phyloP scores from a whole-genome alignment of 345 rosid genomes.

The Gossypium anomalum region DNA sequence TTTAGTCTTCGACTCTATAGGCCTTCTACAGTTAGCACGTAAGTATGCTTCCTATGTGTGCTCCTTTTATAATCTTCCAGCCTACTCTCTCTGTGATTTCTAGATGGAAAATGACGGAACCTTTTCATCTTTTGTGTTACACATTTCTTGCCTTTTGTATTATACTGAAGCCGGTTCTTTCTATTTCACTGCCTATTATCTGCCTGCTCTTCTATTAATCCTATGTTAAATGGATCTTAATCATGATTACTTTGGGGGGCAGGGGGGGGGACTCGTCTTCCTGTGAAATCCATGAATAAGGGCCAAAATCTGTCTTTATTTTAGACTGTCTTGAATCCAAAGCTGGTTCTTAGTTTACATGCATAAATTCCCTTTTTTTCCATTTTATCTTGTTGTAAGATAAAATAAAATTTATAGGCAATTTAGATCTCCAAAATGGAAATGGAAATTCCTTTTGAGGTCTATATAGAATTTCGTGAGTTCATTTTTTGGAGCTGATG shows the following conservation, averaged over 20 bases:
- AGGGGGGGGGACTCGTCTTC: neutral
- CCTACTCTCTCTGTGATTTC: neutral
- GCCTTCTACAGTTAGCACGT: slow-evolving; percentile 96
- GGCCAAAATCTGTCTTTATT: neutral
- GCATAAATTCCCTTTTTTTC: neutral
- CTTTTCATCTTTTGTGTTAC: neutral
- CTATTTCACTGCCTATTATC: neutral
- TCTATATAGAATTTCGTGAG: neutral
- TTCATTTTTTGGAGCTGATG: neutral
- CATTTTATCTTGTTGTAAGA: neutral
- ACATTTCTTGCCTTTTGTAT: neutral
- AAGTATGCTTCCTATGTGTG: slow-evolving; percentile 26
- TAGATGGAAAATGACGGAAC: neutral
- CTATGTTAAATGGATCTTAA: neutral
- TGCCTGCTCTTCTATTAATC: neutral
- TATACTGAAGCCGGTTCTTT: neutral
- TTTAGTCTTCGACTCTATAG: slow-evolving; percentile 83
- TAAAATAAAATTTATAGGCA: neutral
- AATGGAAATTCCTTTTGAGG: neutral
- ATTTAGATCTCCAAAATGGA: neutral
- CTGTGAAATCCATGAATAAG: neutral
- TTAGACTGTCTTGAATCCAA: neutral
- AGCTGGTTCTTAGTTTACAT: neutral
- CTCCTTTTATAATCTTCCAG: slow-evolving; percentile 6
- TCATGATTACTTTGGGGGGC: neutral